phyloP scores from a whole-genome alignment of 345 rosid genomes.

The Arabis hirsuta region DNA sequence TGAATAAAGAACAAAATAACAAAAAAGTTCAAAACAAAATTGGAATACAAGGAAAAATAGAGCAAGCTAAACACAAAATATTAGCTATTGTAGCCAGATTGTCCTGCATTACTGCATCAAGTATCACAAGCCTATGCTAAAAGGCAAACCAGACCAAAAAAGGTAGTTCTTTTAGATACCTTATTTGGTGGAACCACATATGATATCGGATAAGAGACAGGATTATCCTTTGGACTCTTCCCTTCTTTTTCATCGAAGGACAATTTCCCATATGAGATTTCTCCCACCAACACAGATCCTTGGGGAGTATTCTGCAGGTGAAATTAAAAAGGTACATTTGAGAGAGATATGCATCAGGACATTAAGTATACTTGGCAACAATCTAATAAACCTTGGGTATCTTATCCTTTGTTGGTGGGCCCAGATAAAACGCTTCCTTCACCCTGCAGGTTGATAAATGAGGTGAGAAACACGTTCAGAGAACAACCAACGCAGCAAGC shows the following conservation, averaged over 20 bases:
- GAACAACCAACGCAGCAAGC: constrained; percentile 17
- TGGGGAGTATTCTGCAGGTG: constrained; percentile 72
- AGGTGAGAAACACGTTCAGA: constrained; percentile 17
- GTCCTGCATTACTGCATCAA: constrained; percentile 22
- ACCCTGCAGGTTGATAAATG: constrained; percentile 53
- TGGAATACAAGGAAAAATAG: background rate
- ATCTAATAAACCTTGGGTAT: constrained; percentile 47
- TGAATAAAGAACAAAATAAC: constrained; percentile 26
- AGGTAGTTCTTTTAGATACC: constrained; percentile 49
- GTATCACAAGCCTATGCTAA: constrained; percentile 16
- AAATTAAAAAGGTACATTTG: constrained; percentile 20
- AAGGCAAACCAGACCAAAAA: constrained; percentile 6
- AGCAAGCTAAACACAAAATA: constrained; percentile 19
- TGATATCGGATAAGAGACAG: constrained; percentile 65
- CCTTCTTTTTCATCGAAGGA: constrained; percentile 57
- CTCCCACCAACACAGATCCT: constrained; percentile 83
- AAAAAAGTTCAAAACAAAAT: background rate
- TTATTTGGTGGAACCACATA: constrained; percentile 87
- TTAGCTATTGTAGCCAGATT: constrained; percentile 25
- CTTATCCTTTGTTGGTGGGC: constrained; percentile 83
- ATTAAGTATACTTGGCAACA: constrained; percentile 17
- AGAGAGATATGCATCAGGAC: constrained; percentile 21
- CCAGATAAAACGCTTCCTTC: constrained; percentile 87
- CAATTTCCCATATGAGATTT: constrained; percentile 76
- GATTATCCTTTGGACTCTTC: constrained; percentile 67